Evolutionary conservation across 192 early-diverging fungal genomes (phyloP).

Genomic region (Paraglomus occultum): DNA sequence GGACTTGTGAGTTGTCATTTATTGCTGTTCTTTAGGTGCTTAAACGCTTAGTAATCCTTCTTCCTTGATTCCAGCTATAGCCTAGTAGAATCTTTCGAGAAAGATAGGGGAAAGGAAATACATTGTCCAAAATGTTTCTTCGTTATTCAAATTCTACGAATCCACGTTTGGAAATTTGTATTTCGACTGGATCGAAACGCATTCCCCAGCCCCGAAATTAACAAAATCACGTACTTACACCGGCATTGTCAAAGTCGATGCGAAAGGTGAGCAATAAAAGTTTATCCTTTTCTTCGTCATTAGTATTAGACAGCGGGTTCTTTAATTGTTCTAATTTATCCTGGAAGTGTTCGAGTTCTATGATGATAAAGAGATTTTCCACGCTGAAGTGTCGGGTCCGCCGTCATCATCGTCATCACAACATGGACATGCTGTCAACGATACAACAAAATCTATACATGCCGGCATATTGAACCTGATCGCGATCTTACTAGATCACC

Average conservation of each 20-base stretch:
- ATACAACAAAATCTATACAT: conserved; percentile 20
- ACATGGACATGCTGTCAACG: background rate
- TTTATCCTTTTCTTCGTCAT: background rate
- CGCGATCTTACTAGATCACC: conserved; percentile 14
- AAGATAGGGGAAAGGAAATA: conserved; percentile 30
- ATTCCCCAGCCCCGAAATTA: conserved; percentile 22
- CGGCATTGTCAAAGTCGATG: conserved; percentile 24
- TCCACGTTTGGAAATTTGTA: conserved; percentile 26
- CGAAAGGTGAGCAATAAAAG: conserved; percentile 12
- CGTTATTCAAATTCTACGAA: conserved; percentile 32
- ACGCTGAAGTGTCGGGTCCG: conserved; percentile 23
- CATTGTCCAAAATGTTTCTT: conserved; percentile 25
- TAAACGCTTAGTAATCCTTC: background rate
- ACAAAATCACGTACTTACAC: conserved; percentile 27
- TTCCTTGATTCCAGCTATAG: conserved; percentile 13
- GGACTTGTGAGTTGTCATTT: conserved; percentile 22
- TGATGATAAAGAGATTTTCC: conserved; percentile 15
- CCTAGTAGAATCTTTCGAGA: conserved; percentile 19
- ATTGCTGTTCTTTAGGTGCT: background rate
- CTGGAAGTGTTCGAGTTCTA: background rate
- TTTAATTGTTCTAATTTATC: no score
- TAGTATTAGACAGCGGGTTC: background rate
- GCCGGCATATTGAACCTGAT: conserved; percentile 20
- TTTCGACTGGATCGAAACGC: conserved; percentile 30
- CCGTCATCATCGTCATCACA: background rate